Percentiles rank a stretch among this genome's conserved stretches.
phyloP scores from a whole-genome alignment of 768 basidiomycete genomes.

The Collybia sp. region DNA sequence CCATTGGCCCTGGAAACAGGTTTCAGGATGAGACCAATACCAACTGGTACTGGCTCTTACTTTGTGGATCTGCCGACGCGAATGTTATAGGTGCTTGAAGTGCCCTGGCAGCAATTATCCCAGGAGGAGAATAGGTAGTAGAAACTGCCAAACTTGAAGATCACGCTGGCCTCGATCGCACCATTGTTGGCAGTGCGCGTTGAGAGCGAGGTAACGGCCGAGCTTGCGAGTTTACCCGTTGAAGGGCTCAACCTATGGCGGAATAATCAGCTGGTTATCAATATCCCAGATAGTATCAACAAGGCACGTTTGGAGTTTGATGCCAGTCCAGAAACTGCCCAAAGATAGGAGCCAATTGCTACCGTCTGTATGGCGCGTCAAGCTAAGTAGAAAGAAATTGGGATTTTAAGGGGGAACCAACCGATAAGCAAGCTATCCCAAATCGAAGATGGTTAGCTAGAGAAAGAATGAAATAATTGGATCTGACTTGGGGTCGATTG shows the following conservation, averaged over 20 bases:
- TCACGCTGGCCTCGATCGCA: constrained; percentile 44
- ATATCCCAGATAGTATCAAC: neutral
- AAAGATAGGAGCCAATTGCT: constrained; percentile 44
- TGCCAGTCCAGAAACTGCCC: constrained; percentile 55
- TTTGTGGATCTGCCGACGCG: constrained; percentile 46
- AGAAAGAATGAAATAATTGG: neutral
- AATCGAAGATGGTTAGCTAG: neutral
- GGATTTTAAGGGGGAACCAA: neutral
- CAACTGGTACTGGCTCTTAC: constrained; percentile 13
- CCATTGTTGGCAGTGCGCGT: constrained; percentile 37
- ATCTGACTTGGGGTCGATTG: constrained; percentile 50
- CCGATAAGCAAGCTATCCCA: constrained; percentile 7
- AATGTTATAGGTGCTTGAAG: constrained; percentile 54
- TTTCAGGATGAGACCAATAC: neutral
- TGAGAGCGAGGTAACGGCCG: constrained; percentile 36
- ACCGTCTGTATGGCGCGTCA: constrained; percentile 19
- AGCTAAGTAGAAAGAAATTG: too few species aligned
- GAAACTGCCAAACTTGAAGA: constrained; percentile 38
- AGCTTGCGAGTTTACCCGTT: constrained; percentile 35
- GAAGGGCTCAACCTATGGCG: constrained; percentile 27
- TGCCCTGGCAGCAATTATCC: constrained; percentile 49
- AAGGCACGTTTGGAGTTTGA: constrained; percentile 31
- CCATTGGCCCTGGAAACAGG: constrained; percentile 31
- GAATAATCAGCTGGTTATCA: neutral
- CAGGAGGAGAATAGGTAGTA: constrained; percentile 56